Evolutionary conservation across 2,329 filamentous ascomycete genomes (phyloP).

Genomic region (Ceratocystis destructans): DNA sequence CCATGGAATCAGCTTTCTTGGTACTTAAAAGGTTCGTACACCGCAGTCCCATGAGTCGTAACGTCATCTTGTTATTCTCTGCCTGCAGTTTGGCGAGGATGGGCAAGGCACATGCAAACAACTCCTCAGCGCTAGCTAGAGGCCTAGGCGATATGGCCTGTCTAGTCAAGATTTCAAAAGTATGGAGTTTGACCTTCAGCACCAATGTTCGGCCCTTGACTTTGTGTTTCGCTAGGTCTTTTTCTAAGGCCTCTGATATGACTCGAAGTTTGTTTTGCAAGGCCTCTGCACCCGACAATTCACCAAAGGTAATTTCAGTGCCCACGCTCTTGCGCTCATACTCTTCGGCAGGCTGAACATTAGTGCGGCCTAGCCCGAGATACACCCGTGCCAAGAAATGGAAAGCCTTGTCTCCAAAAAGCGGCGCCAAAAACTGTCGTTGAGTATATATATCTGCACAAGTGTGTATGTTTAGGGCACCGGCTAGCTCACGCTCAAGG

Average conservation of each 20-base stretch:
- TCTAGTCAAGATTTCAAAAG: conserved; percentile 78
- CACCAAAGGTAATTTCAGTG: conserved; percentile 81
- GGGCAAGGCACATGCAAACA: conserved; percentile 68
- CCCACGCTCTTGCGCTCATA: conserved; percentile 89
- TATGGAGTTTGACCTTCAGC: conserved; percentile 86
- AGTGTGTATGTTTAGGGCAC: conserved; percentile 71
- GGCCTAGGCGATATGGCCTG: conserved; percentile 64
- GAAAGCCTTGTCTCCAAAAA: conserved; percentile 87
- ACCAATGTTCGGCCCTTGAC: conserved; percentile 85
- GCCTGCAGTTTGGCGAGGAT: conserved; percentile 75
- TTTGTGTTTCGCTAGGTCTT: conserved; percentile 63
- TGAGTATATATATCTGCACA: conserved; percentile 77
- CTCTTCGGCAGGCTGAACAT: conserved; percentile 72
- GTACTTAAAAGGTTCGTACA: conserved; percentile 79
- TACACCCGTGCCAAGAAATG: conserved; percentile 75
- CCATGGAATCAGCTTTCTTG: conserved; percentile 61
- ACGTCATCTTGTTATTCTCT: conserved; percentile 62
- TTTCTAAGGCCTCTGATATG: conserved; percentile 74
- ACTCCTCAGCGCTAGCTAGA: conserved; percentile 59
- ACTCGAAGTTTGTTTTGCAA: conserved; percentile 65
- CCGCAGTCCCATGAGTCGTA: conserved; percentile 77
- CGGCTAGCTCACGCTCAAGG: conserved; percentile 72
- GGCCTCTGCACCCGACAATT: conserved; percentile 54
- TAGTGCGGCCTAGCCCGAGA: conserved; percentile 73
- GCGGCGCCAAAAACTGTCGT: conserved; percentile 54